Conservation (phyloP, 2,329 filamentous ascomycete genomes). For the Fusarium sp. region DNA sequence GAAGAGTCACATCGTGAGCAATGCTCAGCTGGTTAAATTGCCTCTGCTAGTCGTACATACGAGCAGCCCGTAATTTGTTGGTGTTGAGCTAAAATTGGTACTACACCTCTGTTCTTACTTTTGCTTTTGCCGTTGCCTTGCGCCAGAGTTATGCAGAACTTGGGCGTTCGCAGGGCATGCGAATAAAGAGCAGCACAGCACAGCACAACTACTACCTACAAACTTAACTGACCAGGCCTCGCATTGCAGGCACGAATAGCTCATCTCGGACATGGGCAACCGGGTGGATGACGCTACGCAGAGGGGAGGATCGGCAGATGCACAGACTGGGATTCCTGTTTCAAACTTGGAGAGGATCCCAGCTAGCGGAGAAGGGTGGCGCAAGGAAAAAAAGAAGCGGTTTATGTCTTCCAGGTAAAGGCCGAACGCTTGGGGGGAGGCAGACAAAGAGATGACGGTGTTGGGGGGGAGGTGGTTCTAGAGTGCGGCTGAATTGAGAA, state of each 20-base stretch:
- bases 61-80: slow-evolving; percentile 8
- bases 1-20: not conserved
- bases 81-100: slow-evolving; percentile 12
- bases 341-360: slow-evolving; percentile 39
- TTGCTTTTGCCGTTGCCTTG: not conserved
- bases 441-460: not conserved
- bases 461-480: not conserved
- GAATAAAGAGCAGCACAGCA: not conserved
- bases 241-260: slow-evolving; percentile 8
- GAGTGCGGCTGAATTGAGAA: slow-evolving; percentile 13
- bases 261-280: slow-evolving; percentile 22
- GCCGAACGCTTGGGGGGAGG: not conserved
- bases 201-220: not conserved
- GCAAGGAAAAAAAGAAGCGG: slow-evolving; percentile 21
- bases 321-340: slow-evolving; percentile 34
- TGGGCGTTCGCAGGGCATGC: not conserved
- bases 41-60: not conserved
- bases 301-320: slow-evolving; percentile 33
- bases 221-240: not conserved
- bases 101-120: not conserved
- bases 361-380: slow-evolving; percentile 32
- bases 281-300: slow-evolving; percentile 19
- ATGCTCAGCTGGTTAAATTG: not conserved
- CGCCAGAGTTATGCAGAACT: slow-evolving; percentile 1
- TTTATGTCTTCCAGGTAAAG: slow-evolving; percentile 24